Evolutionary conservation across 139 green algal genomes (phyloP).

Genomic region (Chlorella sorokiniana): DNA sequence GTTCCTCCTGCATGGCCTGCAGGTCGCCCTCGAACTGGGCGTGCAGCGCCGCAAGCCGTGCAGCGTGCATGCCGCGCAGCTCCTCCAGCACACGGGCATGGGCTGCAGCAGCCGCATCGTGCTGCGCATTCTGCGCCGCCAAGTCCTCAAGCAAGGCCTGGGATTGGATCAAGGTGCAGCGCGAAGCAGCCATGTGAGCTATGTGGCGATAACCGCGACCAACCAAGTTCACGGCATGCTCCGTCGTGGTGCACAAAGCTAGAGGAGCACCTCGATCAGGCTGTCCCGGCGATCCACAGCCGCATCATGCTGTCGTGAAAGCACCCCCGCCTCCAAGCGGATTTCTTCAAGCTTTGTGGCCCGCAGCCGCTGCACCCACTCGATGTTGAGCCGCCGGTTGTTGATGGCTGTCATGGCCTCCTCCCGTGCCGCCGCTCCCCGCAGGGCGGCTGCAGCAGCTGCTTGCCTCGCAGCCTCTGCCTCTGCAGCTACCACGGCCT

Average conservation of each 20-base stretch:
- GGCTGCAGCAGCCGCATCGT: constrained; percentile 59
- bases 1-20: constrained; percentile 69
- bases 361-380: constrained; percentile 41
- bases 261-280: constrained; percentile 78
- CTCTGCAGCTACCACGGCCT: constrained; percentile 65
- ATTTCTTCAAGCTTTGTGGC: constrained; percentile 30
- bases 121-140: constrained; percentile 87
- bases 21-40: constrained; percentile 69
- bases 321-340: constrained; percentile 4
- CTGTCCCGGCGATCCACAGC: constrained; percentile 86
- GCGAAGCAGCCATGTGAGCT: neutral
- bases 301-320: constrained; percentile 80
- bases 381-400: constrained; percentile 4
- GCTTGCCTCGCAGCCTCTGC: constrained; percentile 53
- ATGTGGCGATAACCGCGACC: neutral
- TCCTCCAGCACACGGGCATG: constrained; percentile 65
- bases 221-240: neutral
- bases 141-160: constrained; percentile 87
- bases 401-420: constrained; percentile 13
- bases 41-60: constrained; percentile 63
- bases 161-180: neutral
- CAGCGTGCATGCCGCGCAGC: constrained; percentile 78
- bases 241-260: neutral
- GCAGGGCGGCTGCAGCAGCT: constrained; percentile 42
- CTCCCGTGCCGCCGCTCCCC: constrained; percentile 15